Evolutionary conservation across 1,284 basidiomycete genomes (phyloP).

Genomic region (Papiliotrema terrestris): DNA sequence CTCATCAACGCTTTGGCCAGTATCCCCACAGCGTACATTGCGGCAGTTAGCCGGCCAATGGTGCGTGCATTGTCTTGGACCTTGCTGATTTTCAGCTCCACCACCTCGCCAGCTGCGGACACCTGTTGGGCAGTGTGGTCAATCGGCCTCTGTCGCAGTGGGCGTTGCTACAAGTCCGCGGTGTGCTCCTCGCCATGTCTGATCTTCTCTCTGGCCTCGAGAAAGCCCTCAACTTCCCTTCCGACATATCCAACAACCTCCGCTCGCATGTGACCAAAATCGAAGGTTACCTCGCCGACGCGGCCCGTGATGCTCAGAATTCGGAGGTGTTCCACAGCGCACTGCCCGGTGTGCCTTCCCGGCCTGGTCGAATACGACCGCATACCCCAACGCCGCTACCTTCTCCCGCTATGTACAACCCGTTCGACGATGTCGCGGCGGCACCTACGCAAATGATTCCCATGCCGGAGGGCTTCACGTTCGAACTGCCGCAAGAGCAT

Average conservation of each 20-base stretch:
- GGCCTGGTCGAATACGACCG: not conserved
- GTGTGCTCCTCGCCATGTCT: slow-evolving; percentile 13
- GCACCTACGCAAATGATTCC: no score
- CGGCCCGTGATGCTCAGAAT: not conserved
- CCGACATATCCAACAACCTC: slow-evolving; percentile 1
- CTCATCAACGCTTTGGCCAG: slow-evolving; percentile 16
- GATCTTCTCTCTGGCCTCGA: slow-evolving; percentile 3
- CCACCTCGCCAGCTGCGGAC: slow-evolving; percentile 21
- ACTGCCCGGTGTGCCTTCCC: not conserved
- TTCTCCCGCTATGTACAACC: not conserved
- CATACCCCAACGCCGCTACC: not conserved
- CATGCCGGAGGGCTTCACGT: not conserved
- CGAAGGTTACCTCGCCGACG: not conserved
- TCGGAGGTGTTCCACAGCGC: no score
- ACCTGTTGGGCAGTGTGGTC: slow-evolving; percentile 21
- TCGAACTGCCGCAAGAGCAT: slow-evolving; percentile 1
- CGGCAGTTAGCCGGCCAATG: slow-evolving; percentile 16
- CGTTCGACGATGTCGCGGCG: not conserved
- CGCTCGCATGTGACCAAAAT: not conserved
- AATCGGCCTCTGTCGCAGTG: slow-evolving; percentile 16
- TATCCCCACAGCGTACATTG: slow-evolving; percentile 23
- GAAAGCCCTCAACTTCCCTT: not conserved
- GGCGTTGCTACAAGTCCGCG: slow-evolving; percentile 20
- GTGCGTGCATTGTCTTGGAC: slow-evolving; percentile 9
- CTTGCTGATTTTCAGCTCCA: slow-evolving; percentile 12